Evolutionary conservation across 306 rosid genomes (phyloP), one percentile per base, ranked within the genome.

Genomic region (Medicago arabica): DNA sequence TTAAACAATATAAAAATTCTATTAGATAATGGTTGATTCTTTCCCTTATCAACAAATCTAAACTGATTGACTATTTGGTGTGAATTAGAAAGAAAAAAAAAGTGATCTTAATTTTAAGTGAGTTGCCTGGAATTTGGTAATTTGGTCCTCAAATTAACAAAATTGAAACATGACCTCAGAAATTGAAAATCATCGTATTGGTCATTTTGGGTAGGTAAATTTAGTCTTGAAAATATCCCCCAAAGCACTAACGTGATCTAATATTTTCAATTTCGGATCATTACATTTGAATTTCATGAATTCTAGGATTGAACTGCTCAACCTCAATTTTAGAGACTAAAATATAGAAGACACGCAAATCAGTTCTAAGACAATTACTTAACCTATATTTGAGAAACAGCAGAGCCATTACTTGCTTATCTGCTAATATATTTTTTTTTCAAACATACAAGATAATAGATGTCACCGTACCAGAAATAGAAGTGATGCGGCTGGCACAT

Each of bases 391-490:
- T 73, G 10, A 47, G 23, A 17, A 19, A 28, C 1, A 73, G 9
- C 49, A 19, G 55, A 50, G 18, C 12, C 8, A 47, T 19, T 67
- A 36, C 50, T 74, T 55, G 18, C 80, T 87, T 75, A 87, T 71
- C n/a, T 54, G 51, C 41, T 18, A 12, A 36, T 59, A 39, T 17
- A 34, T 34, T 5, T n/a, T 44, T 17, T 77, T 13, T 59, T 21
- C 67, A 36, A 67, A 63, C 83, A 51, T 69, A 38, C 47, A 80
- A 94, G 98, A 86, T 85, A 50, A 76, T 94, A 67, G 90, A 88
- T 75, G 96, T 94, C 83, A 94, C 97, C 63, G 81, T 94, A 81
- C 98, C 98, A 53, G 98, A 92, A 72, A 94, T 94, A 64, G 98
- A 94, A 84, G 91, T 54, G 58, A 94, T 94, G 98, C 93, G 98